These are phyloP conservation scores for Tetradesmus lagerheimii DNA, from an alignment of 139 green algal genomes.

Conservation along the genomic window DNA sequence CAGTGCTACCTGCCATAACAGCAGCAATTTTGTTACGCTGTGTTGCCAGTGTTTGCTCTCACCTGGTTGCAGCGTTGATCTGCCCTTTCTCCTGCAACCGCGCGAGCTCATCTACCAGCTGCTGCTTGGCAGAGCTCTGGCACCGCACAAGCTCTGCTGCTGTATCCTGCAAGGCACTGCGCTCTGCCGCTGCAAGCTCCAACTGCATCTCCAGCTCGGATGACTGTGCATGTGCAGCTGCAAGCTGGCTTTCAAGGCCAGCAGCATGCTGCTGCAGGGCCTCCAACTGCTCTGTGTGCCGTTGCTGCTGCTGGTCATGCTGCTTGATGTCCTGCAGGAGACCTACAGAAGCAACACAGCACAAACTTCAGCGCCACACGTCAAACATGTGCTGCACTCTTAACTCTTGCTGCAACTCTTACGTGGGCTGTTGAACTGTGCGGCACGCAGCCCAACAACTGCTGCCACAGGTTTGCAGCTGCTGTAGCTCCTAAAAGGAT, in stretches of 20 bases:
- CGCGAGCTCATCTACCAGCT: background rate
- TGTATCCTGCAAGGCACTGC: background rate
- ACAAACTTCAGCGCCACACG: background rate
- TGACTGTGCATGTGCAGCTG: background rate
- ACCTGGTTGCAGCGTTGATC: background rate
- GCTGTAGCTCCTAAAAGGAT: too few relatives aligned
- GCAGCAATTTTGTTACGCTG: too few relatives aligned
- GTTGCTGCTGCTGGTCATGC: slow-evolving; percentile 1
- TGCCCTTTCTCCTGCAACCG: background rate
- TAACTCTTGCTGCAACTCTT: too few relatives aligned
- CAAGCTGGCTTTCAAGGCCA: background rate
- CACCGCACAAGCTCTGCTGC: background rate
- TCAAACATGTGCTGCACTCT: too few relatives aligned
- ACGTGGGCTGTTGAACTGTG: too few relatives aligned
- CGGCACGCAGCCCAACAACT: too few relatives aligned
- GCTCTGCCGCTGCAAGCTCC: background rate
- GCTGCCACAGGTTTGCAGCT: too few relatives aligned
- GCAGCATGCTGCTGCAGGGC: background rate
- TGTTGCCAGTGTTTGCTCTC: background rate
- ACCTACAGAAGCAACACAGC: background rate
- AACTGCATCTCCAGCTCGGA: background rate
- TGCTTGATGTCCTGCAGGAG: background rate
- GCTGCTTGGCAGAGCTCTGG: background rate
- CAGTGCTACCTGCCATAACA: background rate
- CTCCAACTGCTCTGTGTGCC: background rate